Base-by-base conservation (phyloP, 2,329 filamentous ascomycete species). In the Calonectria ilicicola region DNA sequence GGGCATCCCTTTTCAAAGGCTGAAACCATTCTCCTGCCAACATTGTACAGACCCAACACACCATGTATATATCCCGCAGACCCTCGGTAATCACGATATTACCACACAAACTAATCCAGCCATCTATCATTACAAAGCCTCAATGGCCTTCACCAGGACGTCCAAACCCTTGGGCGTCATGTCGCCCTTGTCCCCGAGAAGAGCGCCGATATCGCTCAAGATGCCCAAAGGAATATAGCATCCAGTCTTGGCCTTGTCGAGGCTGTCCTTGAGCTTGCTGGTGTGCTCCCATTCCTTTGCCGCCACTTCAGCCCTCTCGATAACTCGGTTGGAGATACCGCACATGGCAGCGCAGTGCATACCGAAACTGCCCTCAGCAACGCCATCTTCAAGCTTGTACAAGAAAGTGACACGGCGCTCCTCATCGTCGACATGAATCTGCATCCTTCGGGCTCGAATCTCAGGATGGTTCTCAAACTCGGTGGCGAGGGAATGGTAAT, bases 271-370 rank as follows among this genome's bases (percentile, higher is more conserved):
- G 74, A 98, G 88, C 23, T 95, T 89, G 77, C 94, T 96, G 0
- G 97, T 98, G 83, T 98, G 95, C 85, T 99, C 97, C 95, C 97
- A 98, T 80, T 95, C 94, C 77, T 89, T 92, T 1, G 97, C 97
- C 7, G 97, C 97, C 26, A 93, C 91, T 84, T 99, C 97, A 0
- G 97, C 97, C 26, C 93, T 87, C 81, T 96, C 92, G 74, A 99
- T 95, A 19, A 99, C 92, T 68, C 92, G 92, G 53, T 88, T 87
- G 0, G 95, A 91, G 75, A 99, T 98, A 1, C 97, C 97, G 79
- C 97, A 99, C 97, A 99, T 99, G 72, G 95, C 93, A 1, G 97
- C 97, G 82, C 97, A 99, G 83, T 99, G 97, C 97, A 99, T 99
- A 79, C 97, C 97, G 81, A 98, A 99, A 80, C 95, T 98, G 19